phyloP scores from a whole-genome alignment of 345 rosid genomes.

The Populus pruinosa region DNA sequence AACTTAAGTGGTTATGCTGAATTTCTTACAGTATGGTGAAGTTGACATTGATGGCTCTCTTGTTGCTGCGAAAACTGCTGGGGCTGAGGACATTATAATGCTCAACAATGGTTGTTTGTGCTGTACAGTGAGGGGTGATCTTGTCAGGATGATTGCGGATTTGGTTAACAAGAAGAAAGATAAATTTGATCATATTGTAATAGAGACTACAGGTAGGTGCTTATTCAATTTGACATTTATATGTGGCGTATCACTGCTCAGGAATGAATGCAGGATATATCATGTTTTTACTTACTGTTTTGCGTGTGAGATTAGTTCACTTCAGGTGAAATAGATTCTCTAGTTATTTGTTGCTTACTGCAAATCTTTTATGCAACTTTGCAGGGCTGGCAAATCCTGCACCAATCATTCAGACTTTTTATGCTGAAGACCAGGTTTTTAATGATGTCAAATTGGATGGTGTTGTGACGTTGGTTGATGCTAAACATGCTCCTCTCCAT shows the following conservation, averaged over 20 bases:
- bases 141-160: slow-evolving; percentile 87
- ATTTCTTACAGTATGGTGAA: slow-evolving; percentile 71
- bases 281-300: not conserved
- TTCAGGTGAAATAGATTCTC: not conserved
- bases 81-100: slow-evolving; percentile 88
- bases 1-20: not conserved
- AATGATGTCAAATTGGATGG: slow-evolving; percentile 91
- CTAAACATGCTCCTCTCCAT: slow-evolving; percentile 85
- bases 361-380: slow-evolving; percentile 3
- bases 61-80: slow-evolving; percentile 83
- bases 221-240: not conserved
- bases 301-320: not conserved
- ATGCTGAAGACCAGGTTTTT: slow-evolving; percentile 79
- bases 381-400: slow-evolving; percentile 95
- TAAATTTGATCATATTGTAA: slow-evolving; percentile 83
- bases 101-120: slow-evolving; percentile 96
- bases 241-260: not conserved
- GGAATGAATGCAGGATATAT: too few relatives aligned
- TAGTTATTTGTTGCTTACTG: not conserved
- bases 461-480: slow-evolving; percentile 91
- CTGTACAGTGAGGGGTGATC: slow-evolving; percentile 97
- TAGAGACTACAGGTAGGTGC: slow-evolving; percentile 80
- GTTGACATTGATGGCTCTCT: slow-evolving; percentile 93
- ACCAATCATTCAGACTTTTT: slow-evolving; percentile 97
- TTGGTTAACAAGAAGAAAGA: slow-evolving; percentile 79